A percentile compares a stretch with the other conserved stretches of the same genome.
Evolutionary conservation across 2,329 filamentous ascomycete genomes (phyloP).

Genomic region (Bretziella fagacearum): DNA sequence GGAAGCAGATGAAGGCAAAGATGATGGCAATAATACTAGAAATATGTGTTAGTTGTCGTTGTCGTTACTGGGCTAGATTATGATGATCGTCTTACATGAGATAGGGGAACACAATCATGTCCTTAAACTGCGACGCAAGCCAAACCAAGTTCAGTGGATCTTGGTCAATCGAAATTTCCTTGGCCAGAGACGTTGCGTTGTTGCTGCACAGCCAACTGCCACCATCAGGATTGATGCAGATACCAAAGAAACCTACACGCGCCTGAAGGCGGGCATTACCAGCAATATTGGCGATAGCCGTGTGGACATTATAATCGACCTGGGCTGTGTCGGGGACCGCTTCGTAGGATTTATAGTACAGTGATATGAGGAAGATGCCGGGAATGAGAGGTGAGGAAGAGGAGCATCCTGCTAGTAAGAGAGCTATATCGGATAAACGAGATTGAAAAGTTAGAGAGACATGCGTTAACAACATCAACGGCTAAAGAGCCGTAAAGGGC

Average conservation of each 20-base stretch:
- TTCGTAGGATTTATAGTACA: conserved; percentile 83
- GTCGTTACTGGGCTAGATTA: not conserved
- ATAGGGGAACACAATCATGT: conserved; percentile 96
- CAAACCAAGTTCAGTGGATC: conserved; percentile 95
- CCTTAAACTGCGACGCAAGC: conserved; percentile 93
- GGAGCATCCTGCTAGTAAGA: conserved; percentile 87
- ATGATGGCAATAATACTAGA: conserved; percentile 91
- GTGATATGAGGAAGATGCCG: conserved; percentile 90
- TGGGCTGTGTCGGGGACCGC: conserved; percentile 71
- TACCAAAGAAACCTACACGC: conserved; percentile 92
- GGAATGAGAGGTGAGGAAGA: conserved; percentile 92
- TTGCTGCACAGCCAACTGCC: conserved; percentile 91
- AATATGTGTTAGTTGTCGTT: too few species aligned
- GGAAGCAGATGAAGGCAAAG: conserved; percentile 88
- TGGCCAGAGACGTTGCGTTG: conserved; percentile 84
- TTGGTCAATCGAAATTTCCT: conserved; percentile 76
- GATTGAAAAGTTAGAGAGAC: not conserved
- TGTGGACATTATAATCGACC: conserved; percentile 74
- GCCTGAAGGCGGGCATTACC: conserved; percentile 70
- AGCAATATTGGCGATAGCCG: conserved; percentile 79
- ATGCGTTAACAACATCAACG: too few species aligned
- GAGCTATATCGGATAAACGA: conserved; percentile 36
- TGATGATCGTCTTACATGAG: conserved; percentile 51
- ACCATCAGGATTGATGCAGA: conserved; percentile 83
- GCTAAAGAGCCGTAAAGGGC: too few species aligned